These are phyloP conservation scores for Aureoboletus auriporus DNA, from an alignment of 768 basidiomycete genomes.

Conservation along the genomic window DNA sequence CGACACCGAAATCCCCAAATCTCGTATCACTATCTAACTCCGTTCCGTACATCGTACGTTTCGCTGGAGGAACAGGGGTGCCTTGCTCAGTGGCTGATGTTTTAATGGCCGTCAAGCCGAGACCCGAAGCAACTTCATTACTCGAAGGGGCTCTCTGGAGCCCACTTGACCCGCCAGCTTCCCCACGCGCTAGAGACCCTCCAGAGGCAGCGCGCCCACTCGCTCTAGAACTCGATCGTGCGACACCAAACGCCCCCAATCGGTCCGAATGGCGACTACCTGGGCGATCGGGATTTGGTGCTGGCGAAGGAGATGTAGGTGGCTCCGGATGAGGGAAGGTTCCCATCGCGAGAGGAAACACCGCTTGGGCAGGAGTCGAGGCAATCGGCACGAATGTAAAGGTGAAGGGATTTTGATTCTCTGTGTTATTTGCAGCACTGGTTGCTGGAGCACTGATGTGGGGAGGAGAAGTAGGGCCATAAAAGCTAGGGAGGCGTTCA, in stretches of 20 bases:
- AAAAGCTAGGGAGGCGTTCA: slow-evolving; percentile 50
- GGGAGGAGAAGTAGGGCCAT: slow-evolving; percentile 40
- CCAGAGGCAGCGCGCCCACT: slow-evolving; percentile 28
- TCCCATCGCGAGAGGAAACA: slow-evolving; percentile 36
- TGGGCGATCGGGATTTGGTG: slow-evolving; percentile 29
- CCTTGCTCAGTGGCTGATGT: slow-evolving; percentile 36
- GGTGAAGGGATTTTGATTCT: slow-evolving; percentile 52
- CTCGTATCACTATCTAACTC: slow-evolving; percentile 79
- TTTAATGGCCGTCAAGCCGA: slow-evolving; percentile 39
- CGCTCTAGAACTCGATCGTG: slow-evolving; percentile 37
- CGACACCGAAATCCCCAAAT: slow-evolving; percentile 80
- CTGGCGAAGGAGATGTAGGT: slow-evolving; percentile 32
- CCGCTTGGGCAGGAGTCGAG: slow-evolving; percentile 46
- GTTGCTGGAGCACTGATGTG: slow-evolving; percentile 33
- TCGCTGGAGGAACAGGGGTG: slow-evolving; percentile 44
- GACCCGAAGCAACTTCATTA: slow-evolving; percentile 42
- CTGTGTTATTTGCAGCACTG: slow-evolving; percentile 45
- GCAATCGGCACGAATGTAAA: slow-evolving; percentile 51
- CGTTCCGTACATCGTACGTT: slow-evolving; percentile 80
- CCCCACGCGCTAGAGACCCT: slow-evolving; percentile 22
- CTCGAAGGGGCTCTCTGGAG: slow-evolving; percentile 36
- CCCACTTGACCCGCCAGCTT: slow-evolving; percentile 22
- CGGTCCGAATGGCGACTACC: slow-evolving; percentile 32
- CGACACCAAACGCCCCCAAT: slow-evolving; percentile 26
- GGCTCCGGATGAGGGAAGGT: slow-evolving; percentile 33